Percentiles rank a stretch among this genome's conserved stretches.
phyloP scores from a whole-genome alignment of 805 yeast genomes.

The Kregervanrija delftensis region DNA sequence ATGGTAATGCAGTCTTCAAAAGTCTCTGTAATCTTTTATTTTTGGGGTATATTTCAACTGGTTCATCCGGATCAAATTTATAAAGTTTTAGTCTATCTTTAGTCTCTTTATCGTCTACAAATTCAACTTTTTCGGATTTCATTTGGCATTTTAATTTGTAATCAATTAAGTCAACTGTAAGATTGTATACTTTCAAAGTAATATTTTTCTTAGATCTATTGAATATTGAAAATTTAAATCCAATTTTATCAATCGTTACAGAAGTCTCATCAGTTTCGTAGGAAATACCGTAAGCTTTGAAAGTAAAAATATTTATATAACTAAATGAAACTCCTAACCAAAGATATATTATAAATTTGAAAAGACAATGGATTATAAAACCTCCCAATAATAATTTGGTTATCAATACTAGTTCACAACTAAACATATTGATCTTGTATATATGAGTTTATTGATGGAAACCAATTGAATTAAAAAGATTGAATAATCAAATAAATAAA shows the following conservation, averaged over 20 bases:
- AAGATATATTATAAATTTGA: constrained; percentile 1
- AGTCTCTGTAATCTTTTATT: constrained; percentile 9
- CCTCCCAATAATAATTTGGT: no score
- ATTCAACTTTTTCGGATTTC: no score
- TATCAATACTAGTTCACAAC: no score
- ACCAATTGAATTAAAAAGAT: no score
- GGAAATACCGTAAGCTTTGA: constrained; percentile 14
- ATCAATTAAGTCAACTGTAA: constrained; percentile 1
- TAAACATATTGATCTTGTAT: no score
- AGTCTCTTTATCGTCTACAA: neutral
- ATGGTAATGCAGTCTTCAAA: constrained; percentile 9
- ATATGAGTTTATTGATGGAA: no score
- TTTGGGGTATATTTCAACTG: constrained; percentile 14
- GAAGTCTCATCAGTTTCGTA: constrained; percentile 6
- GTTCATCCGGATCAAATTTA: constrained; percentile 12
- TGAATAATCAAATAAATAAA: no score
- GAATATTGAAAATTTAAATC: constrained; percentile 10
- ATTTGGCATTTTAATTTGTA: no score
- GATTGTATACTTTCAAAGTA: constrained; percentile 7
- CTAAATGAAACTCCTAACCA: constrained; percentile 23
- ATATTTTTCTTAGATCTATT: constrained; percentile 10
- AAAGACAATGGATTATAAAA: neutral
- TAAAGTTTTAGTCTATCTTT: neutral
- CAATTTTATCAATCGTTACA: constrained; percentile 5
- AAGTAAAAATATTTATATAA: constrained; percentile 22